Base-by-base conservation (phyloP, 768 basidiomycete species). In the Lepiota venenata region DNA sequence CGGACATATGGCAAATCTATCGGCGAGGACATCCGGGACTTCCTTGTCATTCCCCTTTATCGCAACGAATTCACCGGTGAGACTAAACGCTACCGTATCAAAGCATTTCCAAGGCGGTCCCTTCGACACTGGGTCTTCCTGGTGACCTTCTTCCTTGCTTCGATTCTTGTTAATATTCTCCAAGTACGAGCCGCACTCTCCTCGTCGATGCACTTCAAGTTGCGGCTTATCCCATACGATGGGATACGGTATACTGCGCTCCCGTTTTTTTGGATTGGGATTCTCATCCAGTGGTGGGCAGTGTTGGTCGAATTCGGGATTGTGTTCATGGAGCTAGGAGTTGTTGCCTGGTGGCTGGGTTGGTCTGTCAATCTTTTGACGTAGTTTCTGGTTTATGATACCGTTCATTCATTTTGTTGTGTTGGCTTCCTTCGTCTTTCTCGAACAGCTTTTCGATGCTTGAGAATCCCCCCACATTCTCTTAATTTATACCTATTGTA, bases 21-120 rank as follows among this genome's bases (percentile, higher is more conserved):
- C 48, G 86, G 87, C 29, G 81, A 88, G 63, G 89, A 91, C 61
- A 77, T 88, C 41, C 83, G 84, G 44, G 87, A 89, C 57, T 91
- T 91, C 63, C 80, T 91, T 55, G 87, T 91, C 60, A 83, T 91
- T 55, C 89, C 89, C 6, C 78, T 88, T 61, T 91, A 91, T 58
- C 81, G 89, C 32, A 88, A 91, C 64, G 89, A 91, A 63, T 91
- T 90, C 64, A 90, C 89, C 0, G 89, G 89, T 29, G 86, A 88
- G 70, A 47, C 81, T 36, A 85, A 86, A 60, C 76, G 82, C 60
- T 90, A 89, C 61, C 74, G 72, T 6, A 81, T 91, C 60, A 64
- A 66, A 35, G 68, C 63, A 2, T 65, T 90, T 50, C 89, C 89
- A 20, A 71, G 63, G 50, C 82, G 89, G 20, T 85, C 89, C 0